Percentiles rank a stretch among this genome's conserved stretches.
Conservation (phyloP, 2,329 filamentous ascomycete genomes). For the Penicillium sp. region DNA sequence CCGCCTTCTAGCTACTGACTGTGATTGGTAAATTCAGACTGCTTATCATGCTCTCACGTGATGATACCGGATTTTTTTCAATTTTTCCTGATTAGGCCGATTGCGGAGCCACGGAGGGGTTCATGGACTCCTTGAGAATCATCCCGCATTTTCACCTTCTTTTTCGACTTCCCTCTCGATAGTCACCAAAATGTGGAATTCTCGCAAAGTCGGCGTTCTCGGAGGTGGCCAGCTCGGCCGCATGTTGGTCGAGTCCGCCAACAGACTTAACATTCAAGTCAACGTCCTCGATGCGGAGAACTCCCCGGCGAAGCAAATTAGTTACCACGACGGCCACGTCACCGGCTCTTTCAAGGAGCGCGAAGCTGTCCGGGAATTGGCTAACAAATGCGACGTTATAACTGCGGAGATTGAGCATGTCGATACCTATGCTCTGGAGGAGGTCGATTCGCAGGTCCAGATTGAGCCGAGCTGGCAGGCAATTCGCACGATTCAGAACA, state of each 20-base stretch:
- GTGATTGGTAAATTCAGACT: conserved; percentile 23
- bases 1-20: conserved; percentile 1
- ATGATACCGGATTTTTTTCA: conserved; percentile 26
- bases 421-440: conserved; percentile 85
- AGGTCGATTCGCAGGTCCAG: conserved; percentile 70
- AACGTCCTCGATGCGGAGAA: conserved; percentile 78
- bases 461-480: conserved; percentile 86
- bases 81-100: conserved; percentile 18
- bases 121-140: conserved; percentile 15
- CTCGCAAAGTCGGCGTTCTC: conserved; percentile 56
- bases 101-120: conserved; percentile 26
- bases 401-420: conserved; percentile 97
- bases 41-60: conserved; percentile 32
- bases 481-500: conserved; percentile 88
- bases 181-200: conserved; percentile 42
- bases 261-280: conserved; percentile 75
- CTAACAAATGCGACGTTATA: conserved; percentile 75
- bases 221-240: conserved; percentile 80
- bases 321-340: conserved; percentile 74
- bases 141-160: conserved; percentile 13
- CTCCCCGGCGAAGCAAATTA: conserved; percentile 85
- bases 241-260: conserved; percentile 91
- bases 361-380: conserved; percentile 78
- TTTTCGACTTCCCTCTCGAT: neutral
- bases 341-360: conserved; percentile 87